These are phyloP conservation scores for Colletotrichum paranaense DNA, from an alignment of 2,329 filamentous ascomycete species.

Conservation along the genomic window DNA sequence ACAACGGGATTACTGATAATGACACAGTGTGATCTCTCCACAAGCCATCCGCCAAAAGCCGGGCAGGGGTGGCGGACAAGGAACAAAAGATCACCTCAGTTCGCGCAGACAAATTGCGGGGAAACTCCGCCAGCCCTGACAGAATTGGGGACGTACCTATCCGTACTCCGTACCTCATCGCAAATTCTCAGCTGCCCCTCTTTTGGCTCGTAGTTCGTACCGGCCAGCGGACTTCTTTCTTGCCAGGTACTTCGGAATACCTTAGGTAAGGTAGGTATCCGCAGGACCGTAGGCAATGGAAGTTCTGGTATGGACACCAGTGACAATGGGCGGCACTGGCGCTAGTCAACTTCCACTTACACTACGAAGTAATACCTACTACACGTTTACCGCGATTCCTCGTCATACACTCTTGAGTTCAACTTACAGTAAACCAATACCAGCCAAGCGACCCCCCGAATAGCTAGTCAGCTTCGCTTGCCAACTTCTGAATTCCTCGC, in stretches of 20 bases:
- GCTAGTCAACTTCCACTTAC: not conserved
- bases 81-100: conserved; percentile 11
- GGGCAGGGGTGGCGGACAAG: conserved; percentile 3
- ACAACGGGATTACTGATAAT: not conserved
- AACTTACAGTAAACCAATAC: not conserved
- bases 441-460: not conserved
- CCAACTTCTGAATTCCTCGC: no score
- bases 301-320: no score
- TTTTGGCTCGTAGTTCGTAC: not conserved
- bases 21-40: conserved; percentile 16
- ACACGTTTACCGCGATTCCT: not conserved
- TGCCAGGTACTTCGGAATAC: not conserved
- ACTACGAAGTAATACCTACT: no score
- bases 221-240: not conserved
- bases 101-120: conserved; percentile 26
- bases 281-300: no score
- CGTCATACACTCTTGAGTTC: not conserved
- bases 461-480: not conserved
- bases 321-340: not conserved
- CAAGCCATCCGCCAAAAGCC: conserved; percentile 20
- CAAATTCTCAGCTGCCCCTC: no score
- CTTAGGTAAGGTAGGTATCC: no score
- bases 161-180: not conserved
- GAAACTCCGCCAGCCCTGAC: conserved; percentile 26
- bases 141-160: not conserved